Base-by-base conservation (phyloP, 2,329 filamentous ascomycete genomes). In the Arachnomyces sp. region DNA sequence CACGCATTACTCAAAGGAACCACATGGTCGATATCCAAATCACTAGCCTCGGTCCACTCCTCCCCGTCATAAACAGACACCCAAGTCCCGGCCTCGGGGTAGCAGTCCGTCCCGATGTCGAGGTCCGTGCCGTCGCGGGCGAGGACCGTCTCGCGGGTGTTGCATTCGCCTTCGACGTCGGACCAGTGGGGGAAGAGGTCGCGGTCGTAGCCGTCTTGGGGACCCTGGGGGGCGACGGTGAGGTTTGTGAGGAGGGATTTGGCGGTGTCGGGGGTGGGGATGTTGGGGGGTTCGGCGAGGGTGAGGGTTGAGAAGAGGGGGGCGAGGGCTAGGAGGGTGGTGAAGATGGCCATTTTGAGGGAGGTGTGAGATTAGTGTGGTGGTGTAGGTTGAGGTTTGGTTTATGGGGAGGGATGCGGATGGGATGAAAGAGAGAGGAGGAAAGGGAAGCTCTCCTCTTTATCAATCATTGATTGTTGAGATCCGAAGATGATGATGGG, bases 1-100 rank as follows among this genome's bases (percentile, higher is more conserved):
- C 84, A 90, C 4, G 84, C 84, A 54, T 89, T 86, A 56, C 81
- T 81, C 45, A 93, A 60, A 1, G 86, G 84, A 2, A 93, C 83
- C 64, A 92, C 72, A 58, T 92, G 86, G 59, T 92, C 86, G 44
- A 92, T 90, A 50, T 90, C 84, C 1, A 92, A 60, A 50, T 89
- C 82, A 13, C 70, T 74, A 1, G 83, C 75, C 0, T 68, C 66
- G 0, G 76, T 81, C 81, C 82, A 87, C 1, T 70, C 77, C 0
- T 66, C 79, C 12, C 83, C 84, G 53, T 90, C 85, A 57, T 84
- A 92, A 0, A 82, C 81, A 28, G 76, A 81, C 31, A 59, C 62
- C 85, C 86, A 92, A 0, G 66, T 70, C 3, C 86, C 85, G 2
- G 74, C 77, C 0, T 72, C 79, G 0, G 82, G 61, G 1, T 71